A percentile compares a stretch with the other conserved stretches of the same genome.
phyloP scores from a whole-genome alignment of 306 rosid species.

The Cyamopsis tetragonoloba region DNA sequence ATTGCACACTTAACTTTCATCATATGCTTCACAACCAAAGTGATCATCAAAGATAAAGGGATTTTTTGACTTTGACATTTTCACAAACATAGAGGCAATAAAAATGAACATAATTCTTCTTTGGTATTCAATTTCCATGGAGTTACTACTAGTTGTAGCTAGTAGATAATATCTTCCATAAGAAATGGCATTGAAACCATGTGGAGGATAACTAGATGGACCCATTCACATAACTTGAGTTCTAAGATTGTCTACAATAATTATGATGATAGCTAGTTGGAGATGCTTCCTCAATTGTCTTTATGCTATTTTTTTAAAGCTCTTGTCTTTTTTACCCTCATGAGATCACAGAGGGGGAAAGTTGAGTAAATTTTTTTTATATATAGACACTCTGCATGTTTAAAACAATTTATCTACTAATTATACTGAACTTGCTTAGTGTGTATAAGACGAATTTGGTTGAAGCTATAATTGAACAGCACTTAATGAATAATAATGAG shows the following conservation, averaged over 20 bases:
- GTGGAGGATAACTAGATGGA: constrained; percentile 24
- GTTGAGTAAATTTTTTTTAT: no score
- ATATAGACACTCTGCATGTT: no score
- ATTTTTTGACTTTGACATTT: not conserved
- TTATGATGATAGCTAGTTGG: constrained; percentile 34
- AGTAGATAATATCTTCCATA: constrained; percentile 12
- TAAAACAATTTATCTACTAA: no score
- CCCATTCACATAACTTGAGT: constrained; percentile 32
- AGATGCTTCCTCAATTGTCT: constrained; percentile 24
- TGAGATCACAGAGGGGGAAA: not conserved
- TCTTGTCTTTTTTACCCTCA: not conserved
- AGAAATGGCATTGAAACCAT: constrained; percentile 28
- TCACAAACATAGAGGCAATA: constrained; percentile 14
- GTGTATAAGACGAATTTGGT: constrained; percentile 8
- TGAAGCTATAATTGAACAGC: constrained; percentile 9
- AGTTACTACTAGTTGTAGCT: constrained; percentile 19
- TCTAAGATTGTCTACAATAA: constrained; percentile 32
- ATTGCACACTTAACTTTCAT: constrained; percentile 28
- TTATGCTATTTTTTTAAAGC: not conserved
- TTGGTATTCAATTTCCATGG: not conserved
- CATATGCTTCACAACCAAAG: constrained; percentile 27
- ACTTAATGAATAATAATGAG: constrained; percentile 15
- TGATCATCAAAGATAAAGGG: constrained; percentile 22
- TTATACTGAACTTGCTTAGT: no score
- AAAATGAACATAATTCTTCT: not conserved